A percentile compares a stretch with the other conserved stretches of the same genome.
Conservation (phyloP, 1,284 basidiomycete genomes). For the Ganoderma sinense region DNA sequence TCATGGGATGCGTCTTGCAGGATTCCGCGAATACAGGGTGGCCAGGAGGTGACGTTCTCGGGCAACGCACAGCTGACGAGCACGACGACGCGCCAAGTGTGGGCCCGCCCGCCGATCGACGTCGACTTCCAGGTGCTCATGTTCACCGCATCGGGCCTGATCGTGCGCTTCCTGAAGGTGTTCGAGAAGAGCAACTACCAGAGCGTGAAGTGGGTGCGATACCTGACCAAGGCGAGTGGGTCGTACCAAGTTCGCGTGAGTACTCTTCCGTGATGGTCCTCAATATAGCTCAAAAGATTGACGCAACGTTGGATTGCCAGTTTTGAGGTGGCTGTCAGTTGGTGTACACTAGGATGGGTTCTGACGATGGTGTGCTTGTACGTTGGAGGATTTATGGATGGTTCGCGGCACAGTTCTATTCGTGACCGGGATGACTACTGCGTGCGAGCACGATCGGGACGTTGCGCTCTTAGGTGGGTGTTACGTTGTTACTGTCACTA, state of each 20-base stretch:
- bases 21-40: slow-evolving; percentile 92
- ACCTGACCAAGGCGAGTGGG: slow-evolving; percentile 89
- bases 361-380: slow-evolving; percentile 9
- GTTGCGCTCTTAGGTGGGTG: not conserved
- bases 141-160: slow-evolving; percentile 96
- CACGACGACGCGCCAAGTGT: slow-evolving; percentile 91
- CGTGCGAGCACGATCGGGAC: not conserved
- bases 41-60: slow-evolving; percentile 87
- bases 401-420: not conserved
- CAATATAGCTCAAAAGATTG: not conserved
- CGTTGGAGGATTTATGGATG: slow-evolving; percentile 13
- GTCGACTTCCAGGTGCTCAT: slow-evolving; percentile 98
- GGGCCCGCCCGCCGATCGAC: slow-evolving; percentile 97
- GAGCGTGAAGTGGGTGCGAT: slow-evolving; percentile 92
- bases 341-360: not conserved
- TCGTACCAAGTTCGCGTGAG: slow-evolving; percentile 84
- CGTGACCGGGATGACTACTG: not conserved
- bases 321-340: slow-evolving; percentile 28
- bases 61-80: slow-evolving; percentile 87
- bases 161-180: slow-evolving; percentile 97
- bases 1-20: slow-evolving; percentile 48
- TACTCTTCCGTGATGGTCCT: not conserved
- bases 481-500: not conserved
- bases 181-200: slow-evolving; percentile 96
- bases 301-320: slow-evolving; percentile 15